Base-by-base conservation (phyloP, 139 green algal genomes). In the Parachlorella kessleri region DNA sequence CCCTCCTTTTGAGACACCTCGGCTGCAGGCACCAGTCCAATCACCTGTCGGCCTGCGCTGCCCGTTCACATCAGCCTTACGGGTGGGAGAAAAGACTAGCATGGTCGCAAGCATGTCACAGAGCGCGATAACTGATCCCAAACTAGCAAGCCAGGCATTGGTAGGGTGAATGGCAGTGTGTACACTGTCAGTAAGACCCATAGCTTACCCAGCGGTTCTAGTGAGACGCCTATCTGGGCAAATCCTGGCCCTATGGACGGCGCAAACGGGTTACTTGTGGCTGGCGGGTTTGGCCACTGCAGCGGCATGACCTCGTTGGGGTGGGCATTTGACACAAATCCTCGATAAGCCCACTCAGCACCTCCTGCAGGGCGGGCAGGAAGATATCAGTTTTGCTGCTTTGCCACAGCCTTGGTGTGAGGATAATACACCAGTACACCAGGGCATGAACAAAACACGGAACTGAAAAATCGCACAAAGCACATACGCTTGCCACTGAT, bases 1-100 rank as follows among this genome's bases (percentile, higher is more conserved):
- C 78, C 73, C 68, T 90, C 84, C 59, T 87, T 87, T 4, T 64
- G 53, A 10, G 55, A 37, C 24, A 86, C 42, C 40, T 91, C 82
- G 24, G 37, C 69, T 74, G 39, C 69, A 42, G 69, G 6, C 39
- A 74, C 24, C n/a, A n/a, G n/a, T n/a, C n/a, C n/a, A n/a, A n/a
- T n/a, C n/a, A n/a, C n/a, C n/a, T n/a, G n/a, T n/a, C n/a, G n/a
- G n/a, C n/a, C n/a, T n/a, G n/a, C n/a, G n/a, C n/a, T n/a, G n/a
- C n/a, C n/a, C n/a, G n/a, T n/a, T n/a, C n/a, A n/a, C n/a, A n/a
- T n/a, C n/a, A n/a, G n/a, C n/a, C n/a, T n/a, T n/a, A n/a, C n/a
- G n/a, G n/a, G n/a, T n/a, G n/a, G n/a, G n/a, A n/a, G n/a, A n/a
- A n/a, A n/a, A n/a, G n/a, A n/a, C n/a, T n/a, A n/a, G n/a, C n/a